These are phyloP conservation scores for Nakaseomyces sp. DNA, from an alignment of 1,139 yeast genomes.

Conservation along the genomic window DNA sequence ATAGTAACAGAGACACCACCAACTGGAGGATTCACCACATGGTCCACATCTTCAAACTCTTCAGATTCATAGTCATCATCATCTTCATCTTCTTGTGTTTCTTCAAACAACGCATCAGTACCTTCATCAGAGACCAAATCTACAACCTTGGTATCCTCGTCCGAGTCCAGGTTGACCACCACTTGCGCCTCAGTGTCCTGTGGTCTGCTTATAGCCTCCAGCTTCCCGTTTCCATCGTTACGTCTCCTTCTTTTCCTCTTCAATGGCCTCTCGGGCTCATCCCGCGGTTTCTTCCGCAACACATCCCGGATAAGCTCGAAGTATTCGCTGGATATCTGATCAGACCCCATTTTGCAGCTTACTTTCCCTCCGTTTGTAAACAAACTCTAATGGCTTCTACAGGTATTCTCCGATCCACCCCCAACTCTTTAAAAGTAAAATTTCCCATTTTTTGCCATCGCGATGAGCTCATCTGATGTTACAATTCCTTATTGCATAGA, in stretches of 20 bases:
- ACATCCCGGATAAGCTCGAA: conserved; percentile 34
- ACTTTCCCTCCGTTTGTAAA: not conserved
- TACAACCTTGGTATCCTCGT: conserved; percentile 15
- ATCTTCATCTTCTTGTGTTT: conserved; percentile 10
- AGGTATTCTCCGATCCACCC: too few relatives aligned
- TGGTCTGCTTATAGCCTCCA: not conserved
- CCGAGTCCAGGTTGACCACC: conserved; percentile 26
- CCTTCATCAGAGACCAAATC: conserved; percentile 7
- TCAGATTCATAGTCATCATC: conserved; percentile 32
- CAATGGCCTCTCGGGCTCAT: conserved; percentile 13
- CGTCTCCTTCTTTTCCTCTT: conserved; percentile 17
- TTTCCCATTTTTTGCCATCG: too few relatives aligned
- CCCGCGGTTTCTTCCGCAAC: conserved; percentile 12
- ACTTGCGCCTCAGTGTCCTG: conserved; percentile 9
- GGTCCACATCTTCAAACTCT: conserved; percentile 36
- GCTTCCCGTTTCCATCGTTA: not conserved
- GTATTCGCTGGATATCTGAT: conserved; percentile 32
- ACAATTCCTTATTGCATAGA: too few relatives aligned
- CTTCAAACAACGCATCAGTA: not conserved
- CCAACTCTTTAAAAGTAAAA: too few relatives aligned
- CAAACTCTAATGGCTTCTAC: too few relatives aligned
- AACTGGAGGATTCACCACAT: conserved; percentile 12
- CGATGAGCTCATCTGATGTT: too few relatives aligned
- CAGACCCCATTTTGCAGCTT: not conserved
- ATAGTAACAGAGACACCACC: conserved; percentile 24